phyloP scores from a whole-genome alignment of 2,329 filamentous ascomycete species.

The Aaosphaeria arxii region DNA sequence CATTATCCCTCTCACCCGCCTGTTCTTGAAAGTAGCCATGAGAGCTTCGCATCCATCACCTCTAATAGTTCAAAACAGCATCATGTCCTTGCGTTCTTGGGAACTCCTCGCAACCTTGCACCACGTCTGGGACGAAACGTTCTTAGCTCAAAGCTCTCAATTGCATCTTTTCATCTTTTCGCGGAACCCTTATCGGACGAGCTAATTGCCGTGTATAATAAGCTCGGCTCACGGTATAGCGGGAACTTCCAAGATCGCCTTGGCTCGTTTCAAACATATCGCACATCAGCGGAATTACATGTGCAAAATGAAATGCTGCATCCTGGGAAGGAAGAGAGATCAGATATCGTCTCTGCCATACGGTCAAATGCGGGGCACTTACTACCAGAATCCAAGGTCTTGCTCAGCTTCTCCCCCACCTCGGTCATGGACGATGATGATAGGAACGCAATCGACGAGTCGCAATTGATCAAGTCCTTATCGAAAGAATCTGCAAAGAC shows the following conservation, averaged over 20 bases:
- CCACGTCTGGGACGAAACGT: slow-evolving; percentile 69
- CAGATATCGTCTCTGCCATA: slow-evolving; percentile 87
- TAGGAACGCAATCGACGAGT: slow-evolving; percentile 67
- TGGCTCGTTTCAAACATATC: slow-evolving; percentile 94
- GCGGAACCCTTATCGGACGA: slow-evolving; percentile 88
- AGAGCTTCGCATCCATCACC: slow-evolving; percentile 69
- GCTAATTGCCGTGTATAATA: slow-evolving; percentile 83
- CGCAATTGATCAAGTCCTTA: slow-evolving; percentile 71
- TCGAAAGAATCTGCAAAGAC: slow-evolving; percentile 68
- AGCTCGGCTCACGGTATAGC: slow-evolving; percentile 84
- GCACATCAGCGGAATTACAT: slow-evolving; percentile 85
- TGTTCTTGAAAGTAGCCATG: slow-evolving; percentile 58
- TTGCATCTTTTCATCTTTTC: slow-evolving; percentile 86
- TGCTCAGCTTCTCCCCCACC: slow-evolving; percentile 79
- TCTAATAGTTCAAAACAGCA: slow-evolving; percentile 54
- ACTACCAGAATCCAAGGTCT: slow-evolving; percentile 74
- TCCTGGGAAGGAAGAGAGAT: slow-evolving; percentile 83
- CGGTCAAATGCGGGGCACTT: slow-evolving; percentile 79
- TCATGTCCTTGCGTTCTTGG: slow-evolving; percentile 86
- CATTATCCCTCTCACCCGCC: slow-evolving; percentile 79
- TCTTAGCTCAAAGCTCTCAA: slow-evolving; percentile 77
- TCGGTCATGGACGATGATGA: slow-evolving; percentile 80
- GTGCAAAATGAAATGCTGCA: slow-evolving; percentile 88
- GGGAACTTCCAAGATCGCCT: slow-evolving; percentile 97
- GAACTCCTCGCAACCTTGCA: slow-evolving; percentile 86